phyloP scores from a whole-genome alignment of 805 yeast species.

The Candida silvicultrix region DNA sequence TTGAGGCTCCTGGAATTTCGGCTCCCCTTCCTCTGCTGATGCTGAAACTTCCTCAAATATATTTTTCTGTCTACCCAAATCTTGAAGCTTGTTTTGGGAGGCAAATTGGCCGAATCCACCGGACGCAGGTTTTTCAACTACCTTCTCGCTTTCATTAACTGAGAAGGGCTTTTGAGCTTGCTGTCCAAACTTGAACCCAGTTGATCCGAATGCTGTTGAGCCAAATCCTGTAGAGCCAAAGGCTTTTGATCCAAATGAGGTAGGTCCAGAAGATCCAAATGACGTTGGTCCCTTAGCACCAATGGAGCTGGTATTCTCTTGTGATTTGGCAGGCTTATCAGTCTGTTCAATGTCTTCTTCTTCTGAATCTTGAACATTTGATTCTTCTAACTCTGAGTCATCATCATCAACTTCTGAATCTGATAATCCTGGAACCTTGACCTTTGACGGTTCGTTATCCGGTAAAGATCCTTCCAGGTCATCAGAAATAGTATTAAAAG shows the following conservation, averaged over 20 bases:
- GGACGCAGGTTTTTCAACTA: neutral
- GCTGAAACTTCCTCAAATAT: slow-evolving; percentile 5
- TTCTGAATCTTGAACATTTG: neutral
- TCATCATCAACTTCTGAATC: slow-evolving; percentile 1
- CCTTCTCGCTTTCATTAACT: neutral
- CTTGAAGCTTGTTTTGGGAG: neutral
- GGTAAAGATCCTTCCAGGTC: neutral
- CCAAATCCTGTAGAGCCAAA: slow-evolving; percentile 3
- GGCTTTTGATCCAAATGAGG: neutral
- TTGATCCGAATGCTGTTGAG: slow-evolving; percentile 3
- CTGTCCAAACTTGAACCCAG: neutral
- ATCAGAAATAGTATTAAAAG: neutral
- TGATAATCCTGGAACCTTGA: neutral
- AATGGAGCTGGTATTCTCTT: neutral
- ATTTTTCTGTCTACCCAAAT: slow-evolving; percentile 2
- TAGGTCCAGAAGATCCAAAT: neutral
- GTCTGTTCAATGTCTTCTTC: slow-evolving; percentile 1
- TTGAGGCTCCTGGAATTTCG: neutral
- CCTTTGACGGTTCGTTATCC: neutral
- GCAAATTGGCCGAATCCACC: neutral
- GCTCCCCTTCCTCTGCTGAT: neutral
- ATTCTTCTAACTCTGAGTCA: neutral
- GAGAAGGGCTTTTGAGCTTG: neutral
- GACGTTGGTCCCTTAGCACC: neutral
- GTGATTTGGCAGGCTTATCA: neutral